Evolutionary conservation across 108 stramenopile genomes (phyloP).

Genomic region (Epithemia pelagica): DNA sequence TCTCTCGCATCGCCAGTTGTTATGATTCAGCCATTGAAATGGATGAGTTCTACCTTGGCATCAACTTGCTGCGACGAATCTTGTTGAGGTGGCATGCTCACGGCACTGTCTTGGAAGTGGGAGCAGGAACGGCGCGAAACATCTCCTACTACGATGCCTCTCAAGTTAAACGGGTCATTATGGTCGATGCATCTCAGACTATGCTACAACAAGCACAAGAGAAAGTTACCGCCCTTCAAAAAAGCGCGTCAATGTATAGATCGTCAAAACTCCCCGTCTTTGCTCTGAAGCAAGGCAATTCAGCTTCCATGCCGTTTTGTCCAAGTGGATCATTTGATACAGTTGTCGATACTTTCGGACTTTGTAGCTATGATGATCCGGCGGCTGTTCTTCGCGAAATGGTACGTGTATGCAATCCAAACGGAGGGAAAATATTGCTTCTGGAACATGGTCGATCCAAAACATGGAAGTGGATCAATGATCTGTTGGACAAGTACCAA

Average conservation of each 20-base stretch:
- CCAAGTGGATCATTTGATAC: constrained; percentile 72
- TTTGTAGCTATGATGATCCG: constrained; percentile 88
- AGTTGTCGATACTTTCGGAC: constrained; percentile 89
- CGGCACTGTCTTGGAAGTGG: constrained; percentile 82
- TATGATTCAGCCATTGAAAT: constrained; percentile 68
- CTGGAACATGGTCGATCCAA: constrained; percentile 74
- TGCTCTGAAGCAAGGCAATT: constrained; percentile 53
- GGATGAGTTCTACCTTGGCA: constrained; percentile 76
- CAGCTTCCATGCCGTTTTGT: constrained; percentile 34
- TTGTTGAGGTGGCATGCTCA: constrained; percentile 71
- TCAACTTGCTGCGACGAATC: constrained; percentile 56
- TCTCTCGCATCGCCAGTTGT: constrained; percentile 53
- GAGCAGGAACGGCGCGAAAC: constrained; percentile 84
- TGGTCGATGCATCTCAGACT: constrained; percentile 67
- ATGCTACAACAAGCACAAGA: constrained; percentile 68
- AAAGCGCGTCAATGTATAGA: neutral
- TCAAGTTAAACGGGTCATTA: constrained; percentile 46
- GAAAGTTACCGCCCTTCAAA: constrained; percentile 25
- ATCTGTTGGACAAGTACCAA: constrained; percentile 70
- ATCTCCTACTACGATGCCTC: constrained; percentile 53
- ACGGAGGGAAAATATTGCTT: constrained; percentile 75
- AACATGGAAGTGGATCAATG: constrained; percentile 42
- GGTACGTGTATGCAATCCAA: constrained; percentile 74
- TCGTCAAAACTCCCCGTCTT: constrained; percentile 22
- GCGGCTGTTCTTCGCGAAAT: constrained; percentile 73